These are phyloP conservation scores for Rutstroemia sp. DNA, from an alignment of 2,329 filamentous ascomycete species.

Conservation along the genomic window DNA sequence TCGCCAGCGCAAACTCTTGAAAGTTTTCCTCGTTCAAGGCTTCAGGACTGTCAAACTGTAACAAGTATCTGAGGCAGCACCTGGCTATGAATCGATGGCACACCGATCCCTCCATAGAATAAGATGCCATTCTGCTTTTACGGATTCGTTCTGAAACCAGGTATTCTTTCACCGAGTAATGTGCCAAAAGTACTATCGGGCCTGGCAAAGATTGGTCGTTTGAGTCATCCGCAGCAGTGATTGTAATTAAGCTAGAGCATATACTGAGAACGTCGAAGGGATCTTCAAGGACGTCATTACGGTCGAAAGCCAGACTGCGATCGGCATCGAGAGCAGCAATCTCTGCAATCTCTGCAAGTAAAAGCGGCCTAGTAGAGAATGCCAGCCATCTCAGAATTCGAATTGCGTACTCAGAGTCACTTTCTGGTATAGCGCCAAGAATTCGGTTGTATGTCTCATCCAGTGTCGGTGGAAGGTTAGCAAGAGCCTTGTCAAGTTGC, in stretches of 20 bases:
- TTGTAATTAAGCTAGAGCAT: conserved; percentile 5
- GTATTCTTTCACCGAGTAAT: conserved; percentile 29
- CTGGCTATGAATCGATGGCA: conserved; percentile 9
- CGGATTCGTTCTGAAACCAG: conserved; percentile 18
- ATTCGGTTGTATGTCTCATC: conserved; percentile 22
- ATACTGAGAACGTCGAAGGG: conserved; percentile 20
- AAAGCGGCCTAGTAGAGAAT: conserved; percentile 22
- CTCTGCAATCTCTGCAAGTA: conserved; percentile 19
- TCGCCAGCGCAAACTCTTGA: conserved; percentile 7
- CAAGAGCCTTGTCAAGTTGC: conserved; percentile 5
- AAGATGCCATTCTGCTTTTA: not conserved
- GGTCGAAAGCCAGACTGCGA: conserved; percentile 14
- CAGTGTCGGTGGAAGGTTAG: conserved; percentile 15
- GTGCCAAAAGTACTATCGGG: conserved; percentile 16
- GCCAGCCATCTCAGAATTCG: conserved; percentile 23
- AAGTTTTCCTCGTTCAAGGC: not conserved
- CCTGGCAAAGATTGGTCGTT: no score
- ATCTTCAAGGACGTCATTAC: conserved; percentile 24
- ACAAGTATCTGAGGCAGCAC: conserved; percentile 16
- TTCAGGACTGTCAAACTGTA: not conserved
- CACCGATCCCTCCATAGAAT: no score
- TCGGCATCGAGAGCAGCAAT: conserved; percentile 7
- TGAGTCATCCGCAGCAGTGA: not conserved
- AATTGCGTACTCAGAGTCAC: conserved; percentile 15
- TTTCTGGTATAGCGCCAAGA: conserved; percentile 14